Percentiles rank a stretch among this genome's conserved stretches.
phyloP scores from a whole-genome alignment of 169 alveolate species.

The Babesia sp. region DNA sequence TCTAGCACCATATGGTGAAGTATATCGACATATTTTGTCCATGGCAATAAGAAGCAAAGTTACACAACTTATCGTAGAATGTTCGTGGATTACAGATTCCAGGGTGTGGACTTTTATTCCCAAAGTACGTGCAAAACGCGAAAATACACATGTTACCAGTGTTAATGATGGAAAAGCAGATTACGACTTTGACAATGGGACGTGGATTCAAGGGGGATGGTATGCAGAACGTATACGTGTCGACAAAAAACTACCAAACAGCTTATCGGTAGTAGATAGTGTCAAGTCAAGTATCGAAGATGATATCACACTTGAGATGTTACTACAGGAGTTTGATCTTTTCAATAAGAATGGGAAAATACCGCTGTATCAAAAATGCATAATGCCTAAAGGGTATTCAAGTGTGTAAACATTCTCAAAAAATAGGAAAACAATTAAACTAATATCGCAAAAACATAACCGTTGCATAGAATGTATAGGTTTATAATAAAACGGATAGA shows the following conservation, averaged over 20 bases:
- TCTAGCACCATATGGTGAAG: slow-evolving; percentile 84
- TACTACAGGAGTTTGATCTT: slow-evolving; percentile 69
- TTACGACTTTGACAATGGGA: slow-evolving; percentile 77
- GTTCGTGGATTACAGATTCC: slow-evolving; percentile 71
- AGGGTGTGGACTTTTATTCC: slow-evolving; percentile 76
- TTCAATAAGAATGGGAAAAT: slow-evolving; percentile 57
- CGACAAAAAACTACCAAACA: slow-evolving; percentile 83
- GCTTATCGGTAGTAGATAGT: slow-evolving; percentile 72
- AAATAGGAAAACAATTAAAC: no score
- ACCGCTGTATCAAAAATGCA: slow-evolving; percentile 61
- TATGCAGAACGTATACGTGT: slow-evolving; percentile 86
- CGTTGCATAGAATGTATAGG: no score
- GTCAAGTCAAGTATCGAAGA: slow-evolving; percentile 82
- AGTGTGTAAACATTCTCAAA: no score
- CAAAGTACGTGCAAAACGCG: slow-evolving; percentile 15
- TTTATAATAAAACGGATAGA: no score
- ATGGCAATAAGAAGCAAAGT: slow-evolving; percentile 69
- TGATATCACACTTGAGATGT: slow-evolving; percentile 78
- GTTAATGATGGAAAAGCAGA: slow-evolving; percentile 52
- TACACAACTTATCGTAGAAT: slow-evolving; percentile 70
- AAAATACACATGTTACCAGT: not conserved
- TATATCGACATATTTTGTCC: slow-evolving; percentile 76
- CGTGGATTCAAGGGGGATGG: slow-evolving; percentile 88
- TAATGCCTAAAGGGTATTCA: slow-evolving; percentile 50
- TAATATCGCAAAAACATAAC: no score